Evolutionary conservation across 2,329 filamentous ascomycete species (phyloP).

Genomic region (Penicillium sp.): DNA sequence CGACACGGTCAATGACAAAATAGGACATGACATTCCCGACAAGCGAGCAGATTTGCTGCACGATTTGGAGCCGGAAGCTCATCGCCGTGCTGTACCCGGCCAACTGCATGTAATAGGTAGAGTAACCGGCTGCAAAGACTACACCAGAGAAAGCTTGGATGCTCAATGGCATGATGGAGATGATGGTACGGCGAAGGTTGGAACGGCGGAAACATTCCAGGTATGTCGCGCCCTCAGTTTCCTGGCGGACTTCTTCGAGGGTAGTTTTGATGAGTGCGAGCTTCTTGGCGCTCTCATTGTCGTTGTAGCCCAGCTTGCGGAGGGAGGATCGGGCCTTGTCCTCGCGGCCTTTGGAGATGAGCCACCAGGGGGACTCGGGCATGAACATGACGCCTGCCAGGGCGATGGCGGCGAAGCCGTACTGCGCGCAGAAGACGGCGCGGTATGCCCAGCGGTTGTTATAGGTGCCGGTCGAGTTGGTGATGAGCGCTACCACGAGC

Average conservation of each 20-base stretch:
- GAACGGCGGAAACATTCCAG: conserved; percentile 44
- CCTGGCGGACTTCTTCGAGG: conserved; percentile 12
- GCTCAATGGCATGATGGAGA: conserved; percentile 40
- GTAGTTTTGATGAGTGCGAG: conserved; percentile 11
- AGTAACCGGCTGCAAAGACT: conserved; percentile 40
- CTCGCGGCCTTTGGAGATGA: conserved; percentile 7
- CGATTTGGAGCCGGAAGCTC: conserved; percentile 44
- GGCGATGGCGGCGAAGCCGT: conserved; percentile 42
- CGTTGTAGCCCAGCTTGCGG: conserved; percentile 12
- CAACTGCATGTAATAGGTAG: conserved; percentile 49
- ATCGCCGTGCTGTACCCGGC: conserved; percentile 42
- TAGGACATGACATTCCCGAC: conserved; percentile 46
- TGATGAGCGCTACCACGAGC: conserved; percentile 42
- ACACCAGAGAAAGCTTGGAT: conserved; percentile 41
- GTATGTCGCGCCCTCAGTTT: conserved; percentile 43
- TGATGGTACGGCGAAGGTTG: conserved; percentile 44
- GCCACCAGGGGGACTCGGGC: conserved; percentile 19
- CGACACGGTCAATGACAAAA: conserved; percentile 41
- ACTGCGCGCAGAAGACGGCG: conserved; percentile 45
- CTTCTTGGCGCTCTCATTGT: conserved; percentile 8
- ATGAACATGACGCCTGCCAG: conserved; percentile 23
- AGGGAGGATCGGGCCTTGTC: conserved; percentile 8
- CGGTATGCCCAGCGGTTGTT: conserved; percentile 47
- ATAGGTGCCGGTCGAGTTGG: conserved; percentile 40
- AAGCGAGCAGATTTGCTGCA: conserved; percentile 43